A percentile compares a stretch with the other conserved stretches of the same genome.
Conservation (phyloP, 768 basidiomycete genomes). For the Boletus bicolor region DNA sequence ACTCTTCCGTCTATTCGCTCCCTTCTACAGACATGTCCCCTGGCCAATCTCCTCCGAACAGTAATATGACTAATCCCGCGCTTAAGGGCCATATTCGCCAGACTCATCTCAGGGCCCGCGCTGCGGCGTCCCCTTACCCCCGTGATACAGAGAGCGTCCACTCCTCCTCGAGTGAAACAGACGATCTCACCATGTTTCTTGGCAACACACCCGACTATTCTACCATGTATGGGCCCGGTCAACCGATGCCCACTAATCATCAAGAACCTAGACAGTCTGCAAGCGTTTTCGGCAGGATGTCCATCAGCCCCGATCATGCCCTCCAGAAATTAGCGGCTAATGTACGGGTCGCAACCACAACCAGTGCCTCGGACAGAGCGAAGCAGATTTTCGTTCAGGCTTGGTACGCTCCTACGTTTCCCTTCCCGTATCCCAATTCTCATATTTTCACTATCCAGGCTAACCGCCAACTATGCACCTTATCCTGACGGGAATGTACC, state of each 20-base stretch:
- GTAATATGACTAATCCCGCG: slow-evolving; percentile 69
- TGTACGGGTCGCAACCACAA: slow-evolving; percentile 84
- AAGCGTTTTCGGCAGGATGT: slow-evolving; percentile 77
- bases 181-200: slow-evolving; percentile 80
- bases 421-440: slow-evolving; percentile 17
- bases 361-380: slow-evolving; percentile 86
- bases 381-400: slow-evolving; percentile 93
- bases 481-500: slow-evolving; percentile 93
- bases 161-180: slow-evolving; percentile 86
- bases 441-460: slow-evolving; percentile 46
- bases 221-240: slow-evolving; percentile 53
- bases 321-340: slow-evolving; percentile 86
- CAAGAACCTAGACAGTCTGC: slow-evolving; percentile 56
- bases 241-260: slow-evolving; percentile 38
- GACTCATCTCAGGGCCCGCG: slow-evolving; percentile 75
- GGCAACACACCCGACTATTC: slow-evolving; percentile 60
- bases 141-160: slow-evolving; percentile 84
- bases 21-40: slow-evolving; percentile 41
- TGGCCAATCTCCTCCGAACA: slow-evolving; percentile 69
- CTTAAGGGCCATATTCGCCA: slow-evolving; percentile 76
- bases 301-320: slow-evolving; percentile 69
- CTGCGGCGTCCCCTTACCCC: slow-evolving; percentile 80
- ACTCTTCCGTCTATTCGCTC: slow-evolving; percentile 44
- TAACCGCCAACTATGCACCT: slow-evolving; percentile 85
- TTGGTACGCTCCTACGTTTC: slow-evolving; percentile 54